These are phyloP conservation scores for Penicillium thymicola DNA, from an alignment of 2,329 filamentous ascomycete species.

Conservation along the genomic window DNA sequence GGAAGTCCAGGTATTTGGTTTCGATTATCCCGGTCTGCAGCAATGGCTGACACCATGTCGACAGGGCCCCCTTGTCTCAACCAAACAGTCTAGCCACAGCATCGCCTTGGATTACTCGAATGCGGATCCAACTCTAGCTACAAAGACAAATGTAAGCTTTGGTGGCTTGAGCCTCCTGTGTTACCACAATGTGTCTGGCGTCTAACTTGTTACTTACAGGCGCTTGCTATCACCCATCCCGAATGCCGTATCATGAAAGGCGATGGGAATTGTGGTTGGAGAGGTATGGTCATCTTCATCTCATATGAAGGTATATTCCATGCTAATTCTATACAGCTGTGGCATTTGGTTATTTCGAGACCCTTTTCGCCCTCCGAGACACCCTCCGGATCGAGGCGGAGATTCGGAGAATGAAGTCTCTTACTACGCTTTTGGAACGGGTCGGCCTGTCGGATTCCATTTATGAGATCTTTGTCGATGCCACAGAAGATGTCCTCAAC, in stretches of 20 bases:
- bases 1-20: constrained; percentile 48
- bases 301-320: neutral
- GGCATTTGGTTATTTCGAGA: constrained; percentile 90
- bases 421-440: constrained; percentile 67
- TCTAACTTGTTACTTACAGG: constrained; percentile 47
- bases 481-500: constrained; percentile 65
- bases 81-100: constrained; percentile 69
- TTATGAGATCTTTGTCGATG: constrained; percentile 80
- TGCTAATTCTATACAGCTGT: constrained; percentile 60
- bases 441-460: constrained; percentile 67
- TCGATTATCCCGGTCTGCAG: neutral
- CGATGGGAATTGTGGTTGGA: constrained; percentile 96
- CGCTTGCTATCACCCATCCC: constrained; percentile 77
- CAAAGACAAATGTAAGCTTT: constrained; percentile 72
- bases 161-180: neutral
- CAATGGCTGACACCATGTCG: constrained; percentile 22
- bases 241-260: constrained; percentile 85
- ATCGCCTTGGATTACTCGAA: constrained; percentile 85
- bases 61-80: constrained; percentile 79
- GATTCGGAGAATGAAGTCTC: constrained; percentile 64
- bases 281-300: constrained; percentile 64
- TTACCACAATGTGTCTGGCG: neutral
- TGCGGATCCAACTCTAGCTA: constrained; percentile 78
- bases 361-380: constrained; percentile 67
- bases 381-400: constrained; percentile 66